These are phyloP conservation scores for Serpula lacrymans DNA, from an alignment of 768 basidiomycete genomes.

Conservation along the genomic window DNA sequence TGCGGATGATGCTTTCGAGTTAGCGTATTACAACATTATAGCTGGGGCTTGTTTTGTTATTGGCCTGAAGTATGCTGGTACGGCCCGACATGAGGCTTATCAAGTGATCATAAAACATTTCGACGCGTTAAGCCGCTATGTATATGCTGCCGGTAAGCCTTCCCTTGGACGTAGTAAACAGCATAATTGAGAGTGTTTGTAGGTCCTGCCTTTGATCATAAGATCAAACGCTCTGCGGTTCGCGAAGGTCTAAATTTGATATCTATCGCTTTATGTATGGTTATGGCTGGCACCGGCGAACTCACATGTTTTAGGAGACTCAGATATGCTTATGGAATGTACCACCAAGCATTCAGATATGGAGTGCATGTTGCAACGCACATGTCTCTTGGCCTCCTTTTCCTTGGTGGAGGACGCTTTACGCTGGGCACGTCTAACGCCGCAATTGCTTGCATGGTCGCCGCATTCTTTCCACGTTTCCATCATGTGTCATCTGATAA, in stretches of 20 bases:
- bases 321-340: constrained; percentile 87
- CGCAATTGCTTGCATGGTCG: constrained; percentile 84
- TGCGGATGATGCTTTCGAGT: constrained; percentile 70
- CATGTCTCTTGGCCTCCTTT: constrained; percentile 86
- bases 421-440: constrained; percentile 91
- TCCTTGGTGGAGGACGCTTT: constrained; percentile 90
- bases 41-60: constrained; percentile 91
- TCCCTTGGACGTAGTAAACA: background rate
- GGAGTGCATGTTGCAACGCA: constrained; percentile 89
- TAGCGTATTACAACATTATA: constrained; percentile 90
- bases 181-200: constrained; percentile 4
- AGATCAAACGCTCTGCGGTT: constrained; percentile 83
- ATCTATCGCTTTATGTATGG: constrained; percentile 81
- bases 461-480: constrained; percentile 91
- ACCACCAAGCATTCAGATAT: constrained; percentile 72
- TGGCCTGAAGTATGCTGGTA: constrained; percentile 91
- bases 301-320: constrained; percentile 84
- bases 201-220: constrained; percentile 83
- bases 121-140: constrained; percentile 71
- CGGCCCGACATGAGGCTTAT: constrained; percentile 88
- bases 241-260: constrained; percentile 87
- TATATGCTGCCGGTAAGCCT: constrained; percentile 62
- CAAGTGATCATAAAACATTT: constrained; percentile 76
- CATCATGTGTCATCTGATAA: constrained; percentile 80
- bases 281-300: constrained; percentile 98